A percentile compares a stretch with the other conserved stretches of the same genome.
Evolutionary conservation across 2,329 filamentous ascomycete species (phyloP).

Genomic region (Coniochaeta sp.): DNA sequence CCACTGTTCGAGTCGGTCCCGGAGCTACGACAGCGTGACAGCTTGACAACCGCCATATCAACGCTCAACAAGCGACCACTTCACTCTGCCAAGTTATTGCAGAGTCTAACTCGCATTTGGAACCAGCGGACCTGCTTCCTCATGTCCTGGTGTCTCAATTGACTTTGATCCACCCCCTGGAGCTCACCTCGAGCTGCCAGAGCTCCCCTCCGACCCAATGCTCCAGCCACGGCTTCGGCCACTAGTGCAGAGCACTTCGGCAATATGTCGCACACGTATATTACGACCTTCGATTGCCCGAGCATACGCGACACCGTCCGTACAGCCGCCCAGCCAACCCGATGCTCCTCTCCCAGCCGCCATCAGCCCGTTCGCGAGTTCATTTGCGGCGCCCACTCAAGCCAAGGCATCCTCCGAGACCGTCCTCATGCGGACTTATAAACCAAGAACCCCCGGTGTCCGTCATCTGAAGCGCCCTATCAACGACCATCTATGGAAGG

Average conservation of each 20-base stretch:
- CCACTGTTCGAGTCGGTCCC: not conserved
- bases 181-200: slow-evolving; percentile 2
- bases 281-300: slow-evolving; percentile 12
- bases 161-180: not conserved
- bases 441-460: slow-evolving; percentile 84
- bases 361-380: not conserved
- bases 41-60: not conserved
- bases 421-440: slow-evolving; percentile 72
- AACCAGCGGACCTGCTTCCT: not conserved
- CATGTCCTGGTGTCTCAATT: not conserved
- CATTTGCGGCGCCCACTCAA: not conserved
- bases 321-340: slow-evolving; percentile 7
- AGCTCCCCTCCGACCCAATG: slow-evolving; percentile 36
- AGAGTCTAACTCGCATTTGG: not conserved
- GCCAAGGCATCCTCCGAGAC: slow-evolving; percentile 16
- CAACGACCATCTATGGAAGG: slow-evolving; percentile 97
- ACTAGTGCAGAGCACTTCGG: slow-evolving; percentile 20
- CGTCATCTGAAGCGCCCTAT: slow-evolving; percentile 87
- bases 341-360: not conserved
- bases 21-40: not conserved
- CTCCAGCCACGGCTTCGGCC: slow-evolving; percentile 59
- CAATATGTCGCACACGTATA: slow-evolving; percentile 15
- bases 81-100: not conserved
- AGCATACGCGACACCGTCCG: slow-evolving; percentile 15
- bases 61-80: not conserved